These are phyloP conservation scores for Naegleria gruberi DNA, from an alignment of 208 protist species.

Conservation along the genomic window DNA sequence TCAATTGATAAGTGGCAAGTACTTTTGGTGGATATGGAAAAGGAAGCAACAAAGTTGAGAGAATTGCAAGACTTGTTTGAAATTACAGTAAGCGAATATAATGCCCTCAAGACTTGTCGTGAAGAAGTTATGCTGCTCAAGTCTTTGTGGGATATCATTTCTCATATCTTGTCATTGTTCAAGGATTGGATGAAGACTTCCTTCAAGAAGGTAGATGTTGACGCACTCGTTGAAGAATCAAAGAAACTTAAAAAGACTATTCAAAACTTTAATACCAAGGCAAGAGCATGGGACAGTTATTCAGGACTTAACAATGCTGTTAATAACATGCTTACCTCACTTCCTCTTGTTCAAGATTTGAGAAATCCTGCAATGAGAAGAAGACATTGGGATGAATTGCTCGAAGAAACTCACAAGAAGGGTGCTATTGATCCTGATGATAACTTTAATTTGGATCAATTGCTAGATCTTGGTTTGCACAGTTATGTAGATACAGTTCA, in stretches of 20 bases:
- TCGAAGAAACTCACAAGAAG: background rate
- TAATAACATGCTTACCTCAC: slow-evolving; percentile 83
- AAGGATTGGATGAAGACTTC: slow-evolving; percentile 81
- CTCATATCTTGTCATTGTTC: slow-evolving; percentile 81
- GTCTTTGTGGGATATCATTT: slow-evolving; percentile 82
- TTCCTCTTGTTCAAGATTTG: slow-evolving; percentile 78
- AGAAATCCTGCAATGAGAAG: slow-evolving; percentile 84
- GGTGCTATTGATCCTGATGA: slow-evolving; percentile 71
- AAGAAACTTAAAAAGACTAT: slow-evolving; percentile 85
- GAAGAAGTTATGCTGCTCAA: slow-evolving; percentile 78
- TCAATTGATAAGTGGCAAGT: slow-evolving; percentile 65
- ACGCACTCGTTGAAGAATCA: slow-evolving; percentile 78
- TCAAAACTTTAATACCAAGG: slow-evolving; percentile 71
- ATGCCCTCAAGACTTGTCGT: slow-evolving; percentile 75
- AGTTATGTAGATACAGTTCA: slow-evolving; percentile 89
- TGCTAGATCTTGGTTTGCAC: slow-evolving; percentile 89
- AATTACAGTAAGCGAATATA: slow-evolving; percentile 75
- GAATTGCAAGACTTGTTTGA: slow-evolving; percentile 88
- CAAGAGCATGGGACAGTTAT: slow-evolving; percentile 83
- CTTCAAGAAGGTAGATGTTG: slow-evolving; percentile 80
- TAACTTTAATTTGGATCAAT: slow-evolving; percentile 85
- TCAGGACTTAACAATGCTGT: slow-evolving; percentile 81
- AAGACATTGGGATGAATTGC: slow-evolving; percentile 88
- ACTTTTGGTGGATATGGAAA: slow-evolving; percentile 70
- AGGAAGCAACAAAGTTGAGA: slow-evolving; percentile 68